Percentiles rank a stretch among this genome's conserved stretches.
phyloP scores from a whole-genome alignment of 805 yeast genomes.

The Saccharomyces jurei region DNA sequence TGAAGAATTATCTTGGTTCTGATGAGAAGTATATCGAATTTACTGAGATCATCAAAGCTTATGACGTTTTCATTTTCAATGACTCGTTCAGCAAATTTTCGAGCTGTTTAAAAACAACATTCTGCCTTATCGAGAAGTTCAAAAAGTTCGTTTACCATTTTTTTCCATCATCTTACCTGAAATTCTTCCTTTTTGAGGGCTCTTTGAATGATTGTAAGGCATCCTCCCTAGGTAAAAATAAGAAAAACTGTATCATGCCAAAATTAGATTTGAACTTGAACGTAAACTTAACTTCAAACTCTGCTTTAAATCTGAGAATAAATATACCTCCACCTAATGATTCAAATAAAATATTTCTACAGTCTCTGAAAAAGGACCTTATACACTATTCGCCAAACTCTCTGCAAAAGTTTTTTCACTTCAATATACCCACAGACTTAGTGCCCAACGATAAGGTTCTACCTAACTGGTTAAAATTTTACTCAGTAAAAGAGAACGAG shows the following conservation, averaged over 20 bases:
- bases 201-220: slow-evolving; percentile 1
- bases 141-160: not conserved
- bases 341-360: slow-evolving; percentile 19
- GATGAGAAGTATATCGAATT: slow-evolving; percentile 13
- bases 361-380: slow-evolving; percentile 28
- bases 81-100: slow-evolving; percentile 20
- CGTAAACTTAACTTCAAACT: not conserved
- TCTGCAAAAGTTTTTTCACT: slow-evolving; percentile 23
- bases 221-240: not conserved
- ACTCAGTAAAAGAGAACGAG: slow-evolving; percentile 11
- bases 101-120: slow-evolving; percentile 20
- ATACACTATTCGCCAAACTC: slow-evolving; percentile 30
- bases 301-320: slow-evolving; percentile 13
- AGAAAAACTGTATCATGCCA: not conserved
- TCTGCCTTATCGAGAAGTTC: slow-evolving; percentile 20
- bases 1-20: slow-evolving; percentile 18
- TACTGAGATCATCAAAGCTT: slow-evolving; percentile 12
- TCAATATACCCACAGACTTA: slow-evolving; percentile 21
- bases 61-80: slow-evolving; percentile 18
- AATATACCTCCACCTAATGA: slow-evolving; percentile 15
- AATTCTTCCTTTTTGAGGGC: not conserved
- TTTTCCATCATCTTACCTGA: not conserved
- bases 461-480: slow-evolving; percentile 29
- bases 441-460: slow-evolving; percentile 12
- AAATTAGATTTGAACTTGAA: not conserved